Evolutionary conservation across 495 filamentous ascomycete species (phyloP).

Genomic region (Ramalina peruviana): DNA sequence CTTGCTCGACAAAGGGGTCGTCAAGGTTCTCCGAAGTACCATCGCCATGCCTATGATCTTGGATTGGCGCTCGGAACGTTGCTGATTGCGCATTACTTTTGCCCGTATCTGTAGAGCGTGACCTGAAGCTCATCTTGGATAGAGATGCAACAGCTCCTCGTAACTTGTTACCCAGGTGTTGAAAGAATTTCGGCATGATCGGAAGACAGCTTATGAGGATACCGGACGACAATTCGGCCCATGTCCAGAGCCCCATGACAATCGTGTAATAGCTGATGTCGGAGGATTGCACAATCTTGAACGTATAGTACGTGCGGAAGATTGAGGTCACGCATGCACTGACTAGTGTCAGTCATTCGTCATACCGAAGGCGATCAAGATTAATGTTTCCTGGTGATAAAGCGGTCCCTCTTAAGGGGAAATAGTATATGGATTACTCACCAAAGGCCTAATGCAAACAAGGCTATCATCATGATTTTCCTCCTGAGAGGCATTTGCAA

Average conservation of each 20-base stretch:
- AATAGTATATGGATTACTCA: too few species aligned
- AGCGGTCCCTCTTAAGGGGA: too few species aligned
- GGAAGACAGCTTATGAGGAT: slow-evolving; percentile 11
- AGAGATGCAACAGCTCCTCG: too few species aligned
- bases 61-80: too few species aligned
- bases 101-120: too few species aligned
- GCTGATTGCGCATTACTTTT: too few species aligned
- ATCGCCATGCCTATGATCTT: too few species aligned
- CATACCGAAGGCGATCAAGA: background rate
- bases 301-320: slow-evolving; percentile 6
- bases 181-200: slow-evolving; percentile 10
- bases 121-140: too few species aligned
- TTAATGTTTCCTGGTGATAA: too few species aligned
- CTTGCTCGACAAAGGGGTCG: too few species aligned
- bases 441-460: slow-evolving; percentile 12
- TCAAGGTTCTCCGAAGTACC: too few species aligned
- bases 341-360: background rate
- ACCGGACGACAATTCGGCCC: slow-evolving; percentile 2
- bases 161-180: slow-evolving; percentile 4
- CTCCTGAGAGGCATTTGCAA: slow-evolving; percentile 5
- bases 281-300: background rate
- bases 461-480: background rate
- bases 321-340: slow-evolving; percentile 11
- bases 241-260: slow-evolving; percentile 4
- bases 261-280: slow-evolving; percentile 5